A percentile compares a stretch with the other conserved stretches of the same genome.
These are phyloP conservation scores for Prunus dulcis DNA, from an alignment of 306 rosid species.

Conservation along the genomic window DNA sequence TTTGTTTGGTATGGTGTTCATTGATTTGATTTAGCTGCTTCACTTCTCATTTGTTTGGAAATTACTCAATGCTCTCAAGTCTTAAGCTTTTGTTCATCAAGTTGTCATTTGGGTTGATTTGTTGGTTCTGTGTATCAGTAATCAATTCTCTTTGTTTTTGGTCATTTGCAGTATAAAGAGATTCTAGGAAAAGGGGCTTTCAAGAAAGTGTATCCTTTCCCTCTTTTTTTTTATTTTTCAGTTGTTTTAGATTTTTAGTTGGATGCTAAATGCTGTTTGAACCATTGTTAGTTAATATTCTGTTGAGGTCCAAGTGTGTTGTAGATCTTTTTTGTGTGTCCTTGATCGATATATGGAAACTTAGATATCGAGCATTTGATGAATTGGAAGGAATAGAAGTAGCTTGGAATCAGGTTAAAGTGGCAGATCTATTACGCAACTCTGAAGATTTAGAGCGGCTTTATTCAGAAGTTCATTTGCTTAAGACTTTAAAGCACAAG, in stretches of 20 bases:
- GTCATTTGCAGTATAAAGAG: conserved; percentile 76
- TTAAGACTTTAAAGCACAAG: conserved; percentile 92
- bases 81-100: background rate
- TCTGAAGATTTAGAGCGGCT: conserved; percentile 86
- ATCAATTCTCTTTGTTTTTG: conserved; percentile 12
- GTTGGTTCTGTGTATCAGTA: background rate
- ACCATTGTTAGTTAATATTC: background rate
- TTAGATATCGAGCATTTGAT: conserved; percentile 94
- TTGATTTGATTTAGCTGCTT: background rate
- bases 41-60: background rate
- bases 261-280: background rate
- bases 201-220: conserved; percentile 97
- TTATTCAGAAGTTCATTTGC: conserved; percentile 92
- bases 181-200: conserved; percentile 91
- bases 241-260: background rate
- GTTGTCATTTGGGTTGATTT: conserved; percentile 16
- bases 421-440: conserved; percentile 74
- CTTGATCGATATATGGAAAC: conserved; percentile 48
- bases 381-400: conserved; percentile 98
- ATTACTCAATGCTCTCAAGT: background rate
- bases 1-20: no score
- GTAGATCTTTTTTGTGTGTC: conserved; percentile 22
- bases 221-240: background rate
- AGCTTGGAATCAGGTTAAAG: conserved; percentile 98
- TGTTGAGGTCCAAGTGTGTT: background rate